Evolutionary conservation across 345 rosid species (phyloP).

Genomic region (Citrus maxima): DNA sequence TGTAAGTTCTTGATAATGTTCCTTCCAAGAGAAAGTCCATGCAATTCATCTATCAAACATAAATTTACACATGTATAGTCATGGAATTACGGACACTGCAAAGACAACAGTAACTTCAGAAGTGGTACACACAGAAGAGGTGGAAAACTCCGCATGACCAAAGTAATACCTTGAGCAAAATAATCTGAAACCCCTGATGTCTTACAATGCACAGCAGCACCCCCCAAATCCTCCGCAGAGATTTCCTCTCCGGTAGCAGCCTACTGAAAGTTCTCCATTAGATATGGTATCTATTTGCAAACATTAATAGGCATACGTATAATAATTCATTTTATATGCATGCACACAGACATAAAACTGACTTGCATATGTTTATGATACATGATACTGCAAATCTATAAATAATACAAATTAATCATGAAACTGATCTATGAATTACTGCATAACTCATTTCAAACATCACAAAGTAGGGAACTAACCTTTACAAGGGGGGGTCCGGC

Average conservation of each 20-base stretch:
- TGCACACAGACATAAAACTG: background rate
- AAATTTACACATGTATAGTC: conserved; percentile 3
- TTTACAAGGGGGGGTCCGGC: conserved; percentile 98
- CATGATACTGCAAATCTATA: background rate
- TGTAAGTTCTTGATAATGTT: conserved; percentile 89
- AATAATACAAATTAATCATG: background rate
- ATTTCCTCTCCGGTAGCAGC: conserved; percentile 98
- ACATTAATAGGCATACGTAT: background rate
- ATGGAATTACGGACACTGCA: background rate
- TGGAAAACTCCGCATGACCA: background rate
- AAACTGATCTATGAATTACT: conserved; percentile 3
- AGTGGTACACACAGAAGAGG: conserved; percentile 6
- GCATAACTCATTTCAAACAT: conserved; percentile 11
- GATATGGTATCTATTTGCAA: conserved; percentile 10
- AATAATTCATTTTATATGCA: background rate
- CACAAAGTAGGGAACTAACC: conserved; percentile 38
- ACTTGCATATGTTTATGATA: background rate
- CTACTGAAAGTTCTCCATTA: conserved; percentile 53
- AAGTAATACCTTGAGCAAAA: conserved; percentile 86
- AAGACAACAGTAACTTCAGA: conserved; percentile 23
- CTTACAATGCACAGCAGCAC: conserved; percentile 85
- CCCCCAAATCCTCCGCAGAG: conserved; percentile 94
- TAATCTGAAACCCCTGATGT: conserved; percentile 93
- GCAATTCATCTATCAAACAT: conserved; percentile 70
- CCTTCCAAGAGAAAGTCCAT: conserved; percentile 92